Base-by-base conservation (phyloP, 768 basidiomycete species). In the Lactarius evosmus region DNA sequence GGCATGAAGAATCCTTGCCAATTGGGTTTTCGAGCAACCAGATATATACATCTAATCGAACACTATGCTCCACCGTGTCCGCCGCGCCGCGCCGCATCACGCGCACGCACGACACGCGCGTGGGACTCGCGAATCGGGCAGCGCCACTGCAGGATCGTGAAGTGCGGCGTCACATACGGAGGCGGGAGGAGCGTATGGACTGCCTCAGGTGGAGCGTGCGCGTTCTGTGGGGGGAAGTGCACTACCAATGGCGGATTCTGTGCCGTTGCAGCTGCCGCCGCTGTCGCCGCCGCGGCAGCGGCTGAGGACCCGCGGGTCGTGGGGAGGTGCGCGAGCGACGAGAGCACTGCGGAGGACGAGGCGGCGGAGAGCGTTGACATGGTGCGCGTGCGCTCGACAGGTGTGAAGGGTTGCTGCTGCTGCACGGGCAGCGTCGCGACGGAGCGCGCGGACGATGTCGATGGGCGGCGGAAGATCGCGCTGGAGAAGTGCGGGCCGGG, bases 121-220 rank as follows among this genome's bases (percentile, higher is more conserved):
- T 84, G 85, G 27, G 86, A 84, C 72, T 89, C 89, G 69, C 82
- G 79, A 61, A 91, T 76, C 27, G 90, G 88, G 56, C 81, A 84
- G 56, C 86, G 80, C 73, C 85, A 80, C 19, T 81, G 77, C 34
- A 90, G 76, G 53, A 89, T 82, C 22, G 87, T 87, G 72, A 91
- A 77, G 63, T 92, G 90, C 62, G 86, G 83, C 68, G 78, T 82
- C 65, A 89, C 73, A 70, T 90, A 91, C 46, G 89, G 88, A 3
- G 83, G 81, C 0, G 90, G 90, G 27, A 91, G 78, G 19, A 91
- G 78, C 0, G 88, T 82, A 71, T 92, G 90, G 9, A 87, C 82
- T 29, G 75, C 77, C 70, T 89, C 87, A 22, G 83, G 74, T 60
- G 83, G 78, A 27, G 76, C 75, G 54, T 80, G 78, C 19, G 83